Evolutionary conservation across 371 early-diverging fungal genomes (phyloP), one percentile per base, ranked within the genome.

Genomic region (Dichotomocladium elegans): DNA sequence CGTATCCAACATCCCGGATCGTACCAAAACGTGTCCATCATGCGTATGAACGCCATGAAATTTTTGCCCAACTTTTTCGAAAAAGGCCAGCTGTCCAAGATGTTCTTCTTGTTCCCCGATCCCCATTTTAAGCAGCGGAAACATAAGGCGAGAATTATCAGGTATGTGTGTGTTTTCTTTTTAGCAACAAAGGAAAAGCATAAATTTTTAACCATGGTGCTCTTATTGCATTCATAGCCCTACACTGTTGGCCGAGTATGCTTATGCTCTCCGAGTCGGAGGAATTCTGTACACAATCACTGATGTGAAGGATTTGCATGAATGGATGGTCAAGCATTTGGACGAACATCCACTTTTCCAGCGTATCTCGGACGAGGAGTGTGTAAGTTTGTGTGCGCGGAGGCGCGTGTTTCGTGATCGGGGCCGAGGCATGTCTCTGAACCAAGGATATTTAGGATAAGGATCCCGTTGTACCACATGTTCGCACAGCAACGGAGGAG

Each of bases 121-220:
- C 99, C 99, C 22, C 99, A 99, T 65, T 99, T 99, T 72, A 99
- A 99, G 71, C 98, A 95, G 66, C 86, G 92, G 71, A 99, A 99
- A 77, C 98, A 99, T 76, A 99, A 99, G 82, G 96, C 95, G 1
- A 82, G 99, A 47, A 98, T 99, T 57, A 92, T 99, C 55, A 94
- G 92, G 83, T 82, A 78, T 54, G 57, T 58, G 21, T 15, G 4
- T 9, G 17, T 17, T 15, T n/a, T 42, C 28, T 53, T 22, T 3
- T 5, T 6, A 22, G 17, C 4, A 40, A 37, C 27, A 34, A 44
- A 34, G n/a, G 40, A 40, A 19, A 46, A 15, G 21, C 14, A 21
- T 22, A 25, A 26, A n/a, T 45, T n/a, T 26, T 19, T 2, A 49
- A 9, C 29, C 28, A 44, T 22, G 4, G 10, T 54, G 4, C 24